These are phyloP conservation scores for Casuarina glauca DNA, from an alignment of 306 rosid species.

Conservation along the genomic window DNA sequence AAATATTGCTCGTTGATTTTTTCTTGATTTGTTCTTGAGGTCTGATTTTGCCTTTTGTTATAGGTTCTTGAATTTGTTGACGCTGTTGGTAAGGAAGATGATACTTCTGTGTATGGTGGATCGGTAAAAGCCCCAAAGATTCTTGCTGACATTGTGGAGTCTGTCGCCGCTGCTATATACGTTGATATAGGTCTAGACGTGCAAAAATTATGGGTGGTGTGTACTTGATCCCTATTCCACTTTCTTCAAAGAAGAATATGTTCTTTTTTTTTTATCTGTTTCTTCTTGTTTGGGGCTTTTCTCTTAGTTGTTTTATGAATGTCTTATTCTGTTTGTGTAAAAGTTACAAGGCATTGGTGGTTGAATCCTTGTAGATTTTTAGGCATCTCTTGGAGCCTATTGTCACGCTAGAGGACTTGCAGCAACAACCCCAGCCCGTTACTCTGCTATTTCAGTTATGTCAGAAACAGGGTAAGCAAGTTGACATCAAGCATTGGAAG, in stretches of 20 bases:
- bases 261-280: neutral
- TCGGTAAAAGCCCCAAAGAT: constrained; percentile 75
- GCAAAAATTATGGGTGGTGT: constrained; percentile 63
- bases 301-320: no score
- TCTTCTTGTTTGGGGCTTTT: neutral
- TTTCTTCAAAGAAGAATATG: neutral
- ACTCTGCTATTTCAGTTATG: constrained; percentile 57
- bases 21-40: neutral
- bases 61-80: constrained; percentile 56
- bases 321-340: neutral
- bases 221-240: constrained; percentile 18
- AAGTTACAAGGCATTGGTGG: neutral
- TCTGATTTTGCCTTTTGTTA: constrained; percentile 3
- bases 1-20: neutral
- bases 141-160: constrained; percentile 87
- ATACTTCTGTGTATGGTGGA: constrained; percentile 50
- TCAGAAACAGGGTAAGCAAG: constrained; percentile 62
- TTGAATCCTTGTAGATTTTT: constrained; percentile 43
- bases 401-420: constrained; percentile 48
- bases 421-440: constrained; percentile 66
- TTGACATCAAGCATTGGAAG: constrained; percentile 45
- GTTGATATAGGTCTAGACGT: constrained; percentile 59
- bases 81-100: constrained; percentile 40
- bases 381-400: constrained; percentile 70
- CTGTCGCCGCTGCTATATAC: constrained; percentile 70